A percentile compares a stretch with the other conserved stretches of the same genome.
Evolutionary conservation across 768 basidiomycete genomes (phyloP).

Genomic region (Lactifluus piperatus): DNA sequence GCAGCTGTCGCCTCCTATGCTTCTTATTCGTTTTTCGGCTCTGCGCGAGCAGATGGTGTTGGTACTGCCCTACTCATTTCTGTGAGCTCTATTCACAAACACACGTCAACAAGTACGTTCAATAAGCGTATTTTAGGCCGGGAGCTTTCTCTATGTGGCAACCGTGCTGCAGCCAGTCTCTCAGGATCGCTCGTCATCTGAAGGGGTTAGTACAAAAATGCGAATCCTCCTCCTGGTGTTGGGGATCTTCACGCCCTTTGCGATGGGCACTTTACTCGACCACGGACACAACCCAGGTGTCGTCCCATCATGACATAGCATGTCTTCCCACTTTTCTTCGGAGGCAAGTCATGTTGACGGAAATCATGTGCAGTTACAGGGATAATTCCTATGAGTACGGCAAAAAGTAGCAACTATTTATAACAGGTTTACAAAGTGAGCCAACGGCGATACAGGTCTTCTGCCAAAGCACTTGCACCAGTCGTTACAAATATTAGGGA

Average conservation of each 20-base stretch:
- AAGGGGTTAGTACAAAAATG: constrained; percentile 10
- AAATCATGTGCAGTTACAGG: neutral
- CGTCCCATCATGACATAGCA: neutral
- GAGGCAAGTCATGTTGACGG: neutral
- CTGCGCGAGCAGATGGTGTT: constrained; percentile 44
- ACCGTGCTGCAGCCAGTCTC: constrained; percentile 79
- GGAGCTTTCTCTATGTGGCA: constrained; percentile 91
- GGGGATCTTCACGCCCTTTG: constrained; percentile 16
- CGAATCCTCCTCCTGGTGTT: constrained; percentile 12
- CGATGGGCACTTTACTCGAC: constrained; percentile 12
- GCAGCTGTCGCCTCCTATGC: constrained; percentile 73
- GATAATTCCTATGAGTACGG: neutral
- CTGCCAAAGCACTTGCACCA: constrained; percentile 63
- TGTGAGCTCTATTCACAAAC: constrained; percentile 33
- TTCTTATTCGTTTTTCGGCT: constrained; percentile 48
- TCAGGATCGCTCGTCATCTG: constrained; percentile 16
- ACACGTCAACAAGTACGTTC: neutral
- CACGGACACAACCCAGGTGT: constrained; percentile 4
- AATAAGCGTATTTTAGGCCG: constrained; percentile 46
- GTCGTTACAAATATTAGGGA: constrained; percentile 74
- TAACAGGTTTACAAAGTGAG: constrained; percentile 42
- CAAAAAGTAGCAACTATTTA: neutral
- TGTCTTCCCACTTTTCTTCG: neutral
- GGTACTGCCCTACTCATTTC: constrained; percentile 79
- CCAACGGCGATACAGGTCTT: constrained; percentile 69